Percentiles rank a stretch among this genome's conserved stretches.
Evolutionary conservation across 306 rosid genomes (phyloP).

Genomic region (Bauhinia variegata): DNA sequence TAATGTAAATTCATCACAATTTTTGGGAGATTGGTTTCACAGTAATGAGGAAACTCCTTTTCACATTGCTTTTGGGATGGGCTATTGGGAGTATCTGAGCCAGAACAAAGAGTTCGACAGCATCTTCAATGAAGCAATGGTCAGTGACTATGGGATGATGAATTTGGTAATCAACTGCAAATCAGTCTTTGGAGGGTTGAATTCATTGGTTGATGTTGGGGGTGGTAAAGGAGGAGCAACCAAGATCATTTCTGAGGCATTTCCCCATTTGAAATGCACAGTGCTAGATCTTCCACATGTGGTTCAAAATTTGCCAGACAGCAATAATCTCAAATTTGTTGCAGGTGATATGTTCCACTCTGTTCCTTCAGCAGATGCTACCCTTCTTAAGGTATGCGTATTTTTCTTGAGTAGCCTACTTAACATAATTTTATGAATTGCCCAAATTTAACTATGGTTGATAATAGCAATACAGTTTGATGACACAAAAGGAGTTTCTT

Average conservation of each 20-base stretch:
- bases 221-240: conserved; percentile 43
- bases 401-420: neutral
- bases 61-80: conserved; percentile 38
- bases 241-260: conserved; percentile 27
- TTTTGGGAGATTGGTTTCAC: conserved; percentile 46
- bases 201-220: conserved; percentile 46
- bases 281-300: conserved; percentile 47
- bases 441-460: no score
- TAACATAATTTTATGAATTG: no score
- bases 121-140: conserved; percentile 49
- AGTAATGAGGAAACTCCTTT: conserved; percentile 34
- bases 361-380: conserved; percentile 45
- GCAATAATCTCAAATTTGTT: conserved; percentile 36
- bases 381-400: conserved; percentile 42
- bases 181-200: conserved; percentile 49
- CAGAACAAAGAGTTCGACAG: conserved; percentile 32
- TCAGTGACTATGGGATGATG: conserved; percentile 55
- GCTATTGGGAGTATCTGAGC: conserved; percentile 40
- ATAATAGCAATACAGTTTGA: no score
- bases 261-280: conserved; percentile 36
- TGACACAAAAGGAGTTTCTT: no score
- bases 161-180: conserved; percentile 50
- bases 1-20: conserved; percentile 27
- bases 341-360: conserved; percentile 49
- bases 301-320: conserved; percentile 17